Percentiles rank a stretch among this genome's conserved stretches.
These are phyloP conservation scores for Paramecium primaurelia DNA, from an alignment of 73 alveolate genomes.

Conservation along the genomic window DNA sequence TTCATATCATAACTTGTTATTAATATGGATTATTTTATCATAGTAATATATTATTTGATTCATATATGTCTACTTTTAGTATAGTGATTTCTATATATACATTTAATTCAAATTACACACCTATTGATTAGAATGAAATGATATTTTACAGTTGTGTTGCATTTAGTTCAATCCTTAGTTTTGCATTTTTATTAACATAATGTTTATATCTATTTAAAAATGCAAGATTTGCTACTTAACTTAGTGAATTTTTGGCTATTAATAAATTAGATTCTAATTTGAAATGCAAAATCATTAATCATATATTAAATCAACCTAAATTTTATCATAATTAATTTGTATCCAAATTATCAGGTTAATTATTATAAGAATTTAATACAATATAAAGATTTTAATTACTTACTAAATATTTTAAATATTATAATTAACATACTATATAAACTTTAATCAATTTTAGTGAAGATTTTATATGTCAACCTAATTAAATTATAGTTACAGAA, in stretches of 20 bases:
- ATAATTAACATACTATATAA: background rate
- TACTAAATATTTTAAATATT: background rate
- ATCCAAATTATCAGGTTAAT: background rate
- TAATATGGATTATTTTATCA: background rate
- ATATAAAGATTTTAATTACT: background rate
- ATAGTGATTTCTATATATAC: background rate
- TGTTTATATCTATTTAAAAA: background rate
- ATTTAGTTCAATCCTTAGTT: background rate
- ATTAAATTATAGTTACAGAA: background rate
- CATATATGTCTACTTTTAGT: background rate
- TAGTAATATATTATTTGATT: background rate
- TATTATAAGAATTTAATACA: background rate
- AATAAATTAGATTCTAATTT: slow-evolving; percentile 5
- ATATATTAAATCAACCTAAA: background rate
- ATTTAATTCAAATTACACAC: background rate
- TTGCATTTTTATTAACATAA: background rate
- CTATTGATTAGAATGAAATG: background rate
- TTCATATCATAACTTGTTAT: background rate
- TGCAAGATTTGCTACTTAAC: background rate
- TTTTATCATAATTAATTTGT: background rate
- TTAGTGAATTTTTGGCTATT: background rate
- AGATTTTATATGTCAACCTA: background rate
- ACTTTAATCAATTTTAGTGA: background rate
- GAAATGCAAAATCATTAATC: background rate
- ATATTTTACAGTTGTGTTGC: background rate